Conservation (phyloP, 2,329 filamentous ascomycete genomes). For the Pseudogymnoascus verrucosus region DNA sequence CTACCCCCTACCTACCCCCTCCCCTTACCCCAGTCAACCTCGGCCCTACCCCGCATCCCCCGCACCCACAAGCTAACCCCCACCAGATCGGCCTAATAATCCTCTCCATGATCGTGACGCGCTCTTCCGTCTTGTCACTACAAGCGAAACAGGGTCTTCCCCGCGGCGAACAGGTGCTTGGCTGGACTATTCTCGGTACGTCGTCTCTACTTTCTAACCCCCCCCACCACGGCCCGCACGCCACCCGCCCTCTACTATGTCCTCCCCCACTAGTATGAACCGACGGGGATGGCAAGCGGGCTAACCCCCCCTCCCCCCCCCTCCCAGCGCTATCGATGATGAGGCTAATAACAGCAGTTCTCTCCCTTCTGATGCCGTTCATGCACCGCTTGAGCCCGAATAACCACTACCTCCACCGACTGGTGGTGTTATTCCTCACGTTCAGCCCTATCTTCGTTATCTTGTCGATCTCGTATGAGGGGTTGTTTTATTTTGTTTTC, state of each 20-base stretch:
- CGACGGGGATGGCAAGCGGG: background rate
- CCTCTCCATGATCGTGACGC: slow-evolving; percentile 77
- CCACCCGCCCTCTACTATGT: background rate
- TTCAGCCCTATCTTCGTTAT: no score
- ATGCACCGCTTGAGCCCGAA: no score
- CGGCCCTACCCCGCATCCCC: background rate
- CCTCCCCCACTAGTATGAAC: background rate
- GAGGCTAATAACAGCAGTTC: no score
- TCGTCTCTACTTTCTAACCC: slow-evolving; percentile 11
- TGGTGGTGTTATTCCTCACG: no score
- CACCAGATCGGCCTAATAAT: slow-evolving; percentile 60
- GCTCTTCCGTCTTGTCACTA: slow-evolving; percentile 74
- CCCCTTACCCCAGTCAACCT: background rate
- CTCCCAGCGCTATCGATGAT: no score
- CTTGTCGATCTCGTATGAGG: no score
- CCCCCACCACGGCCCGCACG: background rate
- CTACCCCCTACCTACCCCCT: background rate
- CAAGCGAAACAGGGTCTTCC: slow-evolving; percentile 81
- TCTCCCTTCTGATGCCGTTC: no score
- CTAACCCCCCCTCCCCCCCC: background rate
- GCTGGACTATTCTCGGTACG: slow-evolving; percentile 70
- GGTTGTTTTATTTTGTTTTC: no score
- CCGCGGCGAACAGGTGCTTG: slow-evolving; percentile 77
- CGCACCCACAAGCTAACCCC: slow-evolving; percentile 30
- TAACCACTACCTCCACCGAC: no score